A percentile compares a stretch with the other conserved stretches of the same genome.
Evolutionary conservation across 495 filamentous ascomycete genomes (phyloP).

Genomic region (Aspergillus campestris): DNA sequence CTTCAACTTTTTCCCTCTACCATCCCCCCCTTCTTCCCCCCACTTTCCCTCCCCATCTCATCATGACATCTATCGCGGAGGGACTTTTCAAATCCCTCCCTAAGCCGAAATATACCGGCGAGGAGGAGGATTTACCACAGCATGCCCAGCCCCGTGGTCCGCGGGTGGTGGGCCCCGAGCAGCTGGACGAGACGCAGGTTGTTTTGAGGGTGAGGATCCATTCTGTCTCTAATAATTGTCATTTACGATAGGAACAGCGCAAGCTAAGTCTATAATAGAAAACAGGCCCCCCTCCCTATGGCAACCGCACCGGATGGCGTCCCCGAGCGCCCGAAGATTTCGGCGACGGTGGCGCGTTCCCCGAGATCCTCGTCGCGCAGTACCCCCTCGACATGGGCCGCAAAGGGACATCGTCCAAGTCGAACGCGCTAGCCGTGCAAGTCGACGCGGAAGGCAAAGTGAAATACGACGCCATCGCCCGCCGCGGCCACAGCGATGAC

Average conservation of each 20-base stretch:
- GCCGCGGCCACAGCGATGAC: conserved; percentile 75
- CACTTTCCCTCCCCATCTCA: conserved; percentile 12
- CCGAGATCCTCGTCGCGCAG: conserved; percentile 87
- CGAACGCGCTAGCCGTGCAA: conserved; percentile 84
- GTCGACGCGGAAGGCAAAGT: conserved; percentile 88
- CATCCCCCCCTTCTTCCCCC: conserved; percentile 5
- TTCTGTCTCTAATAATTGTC: background rate
- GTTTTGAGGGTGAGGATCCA: conserved; percentile 60
- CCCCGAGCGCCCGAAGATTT: conserved; percentile 82
- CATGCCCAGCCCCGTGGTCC: conserved; percentile 69
- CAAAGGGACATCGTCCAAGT: conserved; percentile 57
- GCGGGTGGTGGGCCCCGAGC: conserved; percentile 66
- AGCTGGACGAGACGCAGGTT: conserved; percentile 79
- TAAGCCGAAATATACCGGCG: conserved; percentile 79
- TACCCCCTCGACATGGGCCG: conserved; percentile 94
- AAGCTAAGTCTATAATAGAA: conserved; percentile 39
- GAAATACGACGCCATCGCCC: conserved; percentile 93
- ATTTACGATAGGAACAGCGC: background rate
- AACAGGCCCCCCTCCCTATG: conserved; percentile 79
- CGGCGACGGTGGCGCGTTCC: conserved; percentile 93
- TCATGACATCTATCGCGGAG: conserved; percentile 63
- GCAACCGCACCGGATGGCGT: conserved; percentile 78
- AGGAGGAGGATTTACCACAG: conserved; percentile 69
- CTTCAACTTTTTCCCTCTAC: background rate
- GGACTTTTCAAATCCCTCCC: conserved; percentile 78